These are phyloP conservation scores for Nicotiana paniculata DNA, from an alignment of 257 asterid genomes.

Conservation along the genomic window DNA sequence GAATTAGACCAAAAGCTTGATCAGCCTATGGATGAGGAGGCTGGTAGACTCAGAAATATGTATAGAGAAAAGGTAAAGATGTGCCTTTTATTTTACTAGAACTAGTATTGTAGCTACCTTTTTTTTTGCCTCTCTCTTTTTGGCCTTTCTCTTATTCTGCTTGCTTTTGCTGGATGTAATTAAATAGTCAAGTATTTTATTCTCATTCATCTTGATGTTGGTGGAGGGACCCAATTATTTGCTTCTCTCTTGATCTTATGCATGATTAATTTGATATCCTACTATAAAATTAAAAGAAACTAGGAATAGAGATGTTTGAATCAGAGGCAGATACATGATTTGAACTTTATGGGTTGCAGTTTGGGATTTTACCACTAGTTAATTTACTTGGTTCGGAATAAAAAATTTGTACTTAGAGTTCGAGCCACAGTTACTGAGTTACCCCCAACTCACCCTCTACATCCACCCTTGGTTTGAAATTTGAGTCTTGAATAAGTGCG, in stretches of 20 bases:
- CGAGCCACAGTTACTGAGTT: too few species aligned
- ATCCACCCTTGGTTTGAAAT: too few species aligned
- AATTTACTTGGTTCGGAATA: too few species aligned
- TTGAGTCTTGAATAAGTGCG: too few species aligned
- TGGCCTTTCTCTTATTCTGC: not conserved
- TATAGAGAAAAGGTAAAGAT: slow-evolving; percentile 70
- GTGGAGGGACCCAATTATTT: not conserved
- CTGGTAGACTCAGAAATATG: slow-evolving; percentile 79
- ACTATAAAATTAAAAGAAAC: not conserved
- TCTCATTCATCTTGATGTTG: not conserved
- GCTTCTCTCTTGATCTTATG: not conserved
- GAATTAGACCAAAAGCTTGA: slow-evolving; percentile 91
- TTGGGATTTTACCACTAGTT: too few species aligned
- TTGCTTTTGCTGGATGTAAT: not conserved
- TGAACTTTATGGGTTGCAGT: too few species aligned
- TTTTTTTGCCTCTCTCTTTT: not conserved
- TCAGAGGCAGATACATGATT: too few species aligned
- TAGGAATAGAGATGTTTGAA: not conserved
- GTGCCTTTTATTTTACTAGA: not conserved
- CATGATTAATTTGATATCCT: not conserved
- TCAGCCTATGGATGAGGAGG: slow-evolving; percentile 99
- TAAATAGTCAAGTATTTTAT: not conserved
- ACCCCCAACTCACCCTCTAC: too few species aligned
- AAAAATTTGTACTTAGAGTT: too few species aligned
- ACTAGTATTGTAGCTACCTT: not conserved